Base-by-base conservation (phyloP, 805 yeast species). In the Wickerhamomyces strasburgensis region DNA sequence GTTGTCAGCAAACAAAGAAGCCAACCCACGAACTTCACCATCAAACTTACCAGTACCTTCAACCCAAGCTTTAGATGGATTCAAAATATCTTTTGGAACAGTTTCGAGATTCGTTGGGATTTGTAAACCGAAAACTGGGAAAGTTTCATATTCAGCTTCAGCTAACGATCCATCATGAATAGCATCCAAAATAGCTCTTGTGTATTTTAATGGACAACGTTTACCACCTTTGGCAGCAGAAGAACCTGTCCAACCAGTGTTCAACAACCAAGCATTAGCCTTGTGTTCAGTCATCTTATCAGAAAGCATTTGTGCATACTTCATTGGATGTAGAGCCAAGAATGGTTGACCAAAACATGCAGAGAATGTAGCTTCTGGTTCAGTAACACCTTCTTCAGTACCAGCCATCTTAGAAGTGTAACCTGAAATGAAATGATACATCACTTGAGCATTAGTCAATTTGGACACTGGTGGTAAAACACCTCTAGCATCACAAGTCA, bases 391-490 rank as follows among this genome's bases (percentile, higher is more conserved):
- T 64, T 86, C 94, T 70, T 90, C 98, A 37, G 98, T 90, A 64
- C 98, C 98, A 45, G 98, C 96, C 95, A 90, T 90, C 78, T 93
- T 90, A 39, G 98, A 90, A 45, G 98, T 90, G 77, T 90, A 90
- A 57, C 98, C 98, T 47, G 95, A 84, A 54, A 90, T 90, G 70
- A 90, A 90, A 70, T 90, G 98, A 76, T 93, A 90, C 98, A 93
- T 90, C 49, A 90, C 98, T 70, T 90, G 98, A 54, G 90, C 85
- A 60, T 87, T 87, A 28, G 95, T 75, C 62, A 90, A 77, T 67
- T 82, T 86, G 47, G 97, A 88, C 47, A 90, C 94, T 47, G 98
- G 98, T 38, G 98, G 98, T 55, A 90, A 73, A 27, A 90, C 97
- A 70, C 98, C 98, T 44, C 94, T 78, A 45, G 98, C 98, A 61